Conservation (phyloP, 2,329 filamentous ascomycete genomes). For the Microascus cirrosus region DNA sequence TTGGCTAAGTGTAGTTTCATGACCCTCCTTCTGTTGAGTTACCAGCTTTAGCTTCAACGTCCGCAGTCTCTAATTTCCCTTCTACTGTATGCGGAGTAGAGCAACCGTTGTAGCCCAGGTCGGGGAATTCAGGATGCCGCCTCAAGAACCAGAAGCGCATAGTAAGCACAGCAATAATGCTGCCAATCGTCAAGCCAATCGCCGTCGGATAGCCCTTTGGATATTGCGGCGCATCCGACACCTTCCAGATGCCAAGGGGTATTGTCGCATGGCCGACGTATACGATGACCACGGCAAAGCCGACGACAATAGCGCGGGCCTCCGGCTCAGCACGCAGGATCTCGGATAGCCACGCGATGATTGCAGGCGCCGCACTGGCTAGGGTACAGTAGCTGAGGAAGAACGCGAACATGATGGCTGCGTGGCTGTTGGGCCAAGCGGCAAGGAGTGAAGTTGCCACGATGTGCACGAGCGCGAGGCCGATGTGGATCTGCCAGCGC, state of each 20-base stretch:
- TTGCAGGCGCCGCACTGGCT: conserved; percentile 18
- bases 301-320: conserved; percentile 35
- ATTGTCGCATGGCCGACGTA: conserved; percentile 33
- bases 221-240: conserved; percentile 24
- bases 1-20: too few species aligned
- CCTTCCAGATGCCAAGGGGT: conserved; percentile 15
- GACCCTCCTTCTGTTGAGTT: too few species aligned
- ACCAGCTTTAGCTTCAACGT: too few species aligned
- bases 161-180: background rate
- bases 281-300: conserved; percentile 31
- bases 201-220: conserved; percentile 22
- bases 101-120: too few species aligned
- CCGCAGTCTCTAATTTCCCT: too few species aligned
- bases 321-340: conserved; percentile 32
- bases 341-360: conserved; percentile 36
- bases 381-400: conserved; percentile 23
- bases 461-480: conserved; percentile 27
- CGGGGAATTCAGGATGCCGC: too few species aligned
- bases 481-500: conserved; percentile 41
- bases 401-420: conserved; percentile 22
- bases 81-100: too few species aligned
- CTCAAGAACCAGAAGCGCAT: background rate
- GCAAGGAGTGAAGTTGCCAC: conserved; percentile 21
- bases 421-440: conserved; percentile 20
- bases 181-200: conserved; percentile 1